These are phyloP conservation scores for Hemileccinum impolitum DNA, from an alignment of 768 basidiomycete species.

Conservation along the genomic window DNA sequence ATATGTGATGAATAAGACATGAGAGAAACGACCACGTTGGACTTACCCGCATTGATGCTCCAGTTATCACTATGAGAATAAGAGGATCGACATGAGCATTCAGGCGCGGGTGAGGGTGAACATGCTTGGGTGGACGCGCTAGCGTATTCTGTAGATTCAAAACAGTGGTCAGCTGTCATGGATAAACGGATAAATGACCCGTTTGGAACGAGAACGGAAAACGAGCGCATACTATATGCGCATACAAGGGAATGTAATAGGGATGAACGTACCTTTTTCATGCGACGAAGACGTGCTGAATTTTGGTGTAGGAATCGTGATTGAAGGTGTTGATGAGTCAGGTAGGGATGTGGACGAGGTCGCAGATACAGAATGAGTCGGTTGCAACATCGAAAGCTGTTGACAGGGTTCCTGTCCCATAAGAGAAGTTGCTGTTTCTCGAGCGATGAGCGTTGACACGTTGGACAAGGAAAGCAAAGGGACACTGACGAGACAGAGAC, in stretches of 20 bases:
- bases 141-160: conserved; percentile 9
- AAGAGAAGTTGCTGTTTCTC: no score
- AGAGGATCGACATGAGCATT: background rate
- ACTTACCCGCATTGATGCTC: conserved; percentile 10
- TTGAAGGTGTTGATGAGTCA: background rate
- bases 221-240: background rate
- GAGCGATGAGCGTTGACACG: no score
- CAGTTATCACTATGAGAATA: background rate
- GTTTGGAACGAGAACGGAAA: background rate
- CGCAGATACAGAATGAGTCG: background rate
- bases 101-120: background rate
- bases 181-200: background rate
- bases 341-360: background rate
- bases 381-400: background rate
- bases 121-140: conserved; percentile 14
- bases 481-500: conserved; percentile 6
- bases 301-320: background rate
- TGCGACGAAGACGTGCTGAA: background rate
- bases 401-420: background rate
- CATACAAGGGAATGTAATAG: background rate
- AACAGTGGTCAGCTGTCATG: background rate
- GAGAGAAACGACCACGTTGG: background rate
- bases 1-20: background rate
- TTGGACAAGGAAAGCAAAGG: background rate
- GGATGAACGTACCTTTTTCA: conserved; percentile 3